A percentile compares a stretch with the other conserved stretches of the same genome.
Conservation (phyloP, 345 rosid genomes). For the Populus simonii region DNA sequence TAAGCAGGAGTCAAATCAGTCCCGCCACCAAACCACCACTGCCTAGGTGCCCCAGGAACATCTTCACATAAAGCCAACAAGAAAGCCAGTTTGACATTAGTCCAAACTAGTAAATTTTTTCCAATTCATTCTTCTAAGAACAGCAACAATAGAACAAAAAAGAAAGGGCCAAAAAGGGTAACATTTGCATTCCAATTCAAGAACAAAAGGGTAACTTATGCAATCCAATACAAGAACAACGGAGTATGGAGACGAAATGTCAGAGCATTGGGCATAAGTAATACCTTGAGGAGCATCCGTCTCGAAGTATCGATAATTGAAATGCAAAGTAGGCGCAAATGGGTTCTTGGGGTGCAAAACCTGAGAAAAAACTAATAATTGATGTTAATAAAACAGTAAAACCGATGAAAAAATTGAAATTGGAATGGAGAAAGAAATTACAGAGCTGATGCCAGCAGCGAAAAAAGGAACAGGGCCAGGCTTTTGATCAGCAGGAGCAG, state of each 20-base stretch:
- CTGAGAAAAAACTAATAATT: conserved; percentile 24
- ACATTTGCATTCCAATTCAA: no score
- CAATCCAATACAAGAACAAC: no score
- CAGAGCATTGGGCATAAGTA: background rate
- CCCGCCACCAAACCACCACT: conserved; percentile 99
- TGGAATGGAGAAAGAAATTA: conserved; percentile 20
- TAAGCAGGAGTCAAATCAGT: conserved; percentile 98
- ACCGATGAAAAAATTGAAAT: background rate
- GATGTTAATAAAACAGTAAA: background rate
- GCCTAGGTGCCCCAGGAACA: conserved; percentile 91
- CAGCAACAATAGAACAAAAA: no score
- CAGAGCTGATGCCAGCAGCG: conserved; percentile 97
- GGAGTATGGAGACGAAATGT: no score
- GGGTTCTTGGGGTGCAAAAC: conserved; percentile 90
- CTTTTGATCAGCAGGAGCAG: conserved; percentile 59
- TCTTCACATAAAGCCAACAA: conserved; percentile 38
- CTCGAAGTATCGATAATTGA: conserved; percentile 76
- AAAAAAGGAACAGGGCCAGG: conserved; percentile 85
- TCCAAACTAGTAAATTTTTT: no score
- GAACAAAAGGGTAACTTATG: no score
- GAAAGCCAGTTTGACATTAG: background rate
- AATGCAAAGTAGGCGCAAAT: conserved; percentile 87
- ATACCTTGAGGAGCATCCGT: conserved; percentile 89
- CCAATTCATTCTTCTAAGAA: no score
- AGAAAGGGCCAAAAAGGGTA: no score